Evolutionary conservation across 2,329 filamentous ascomycete species (phyloP).

Genomic region (Colletotrichum sp.): DNA sequence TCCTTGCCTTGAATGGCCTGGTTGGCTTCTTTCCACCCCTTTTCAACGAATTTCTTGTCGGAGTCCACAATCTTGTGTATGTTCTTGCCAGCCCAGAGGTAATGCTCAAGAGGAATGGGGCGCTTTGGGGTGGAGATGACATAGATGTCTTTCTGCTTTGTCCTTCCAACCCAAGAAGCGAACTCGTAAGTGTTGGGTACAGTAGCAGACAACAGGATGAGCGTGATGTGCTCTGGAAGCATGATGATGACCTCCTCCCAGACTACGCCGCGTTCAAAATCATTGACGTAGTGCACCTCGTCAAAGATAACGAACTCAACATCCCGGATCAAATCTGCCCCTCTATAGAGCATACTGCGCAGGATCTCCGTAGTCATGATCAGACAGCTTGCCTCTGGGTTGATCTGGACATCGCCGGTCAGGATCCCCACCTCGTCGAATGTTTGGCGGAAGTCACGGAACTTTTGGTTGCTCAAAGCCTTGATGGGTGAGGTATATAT

Average conservation of each 20-base stretch:
- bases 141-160: constrained; percentile 98
- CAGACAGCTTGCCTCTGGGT: constrained; percentile 94
- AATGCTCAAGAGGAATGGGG: constrained; percentile 94
- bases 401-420: constrained; percentile 97
- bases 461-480: constrained; percentile 97
- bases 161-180: constrained; percentile 96
- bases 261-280: constrained; percentile 92
- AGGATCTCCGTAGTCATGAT: constrained; percentile 99
- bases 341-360: constrained; percentile 96
- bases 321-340: constrained; percentile 93
- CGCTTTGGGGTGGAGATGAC: constrained; percentile 97
- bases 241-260: constrained; percentile 99
- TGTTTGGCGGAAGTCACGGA: constrained; percentile 86
- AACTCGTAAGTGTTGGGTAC: constrained; percentile 98
- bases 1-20: constrained; percentile 81
- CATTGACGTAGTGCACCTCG: constrained; percentile 98
- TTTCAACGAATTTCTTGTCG: constrained; percentile 89
- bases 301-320: constrained; percentile 99
- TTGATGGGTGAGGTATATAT: constrained; percentile 99
- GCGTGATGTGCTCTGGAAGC: constrained; percentile 94
- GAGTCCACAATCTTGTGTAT: constrained; percentile 95
- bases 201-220: constrained; percentile 93
- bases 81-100: constrained; percentile 90
- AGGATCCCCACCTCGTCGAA: constrained; percentile 98
- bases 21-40: constrained; percentile 94